Conservation (phyloP, 768 basidiomycete species). For the Auricularia heimuer region DNA sequence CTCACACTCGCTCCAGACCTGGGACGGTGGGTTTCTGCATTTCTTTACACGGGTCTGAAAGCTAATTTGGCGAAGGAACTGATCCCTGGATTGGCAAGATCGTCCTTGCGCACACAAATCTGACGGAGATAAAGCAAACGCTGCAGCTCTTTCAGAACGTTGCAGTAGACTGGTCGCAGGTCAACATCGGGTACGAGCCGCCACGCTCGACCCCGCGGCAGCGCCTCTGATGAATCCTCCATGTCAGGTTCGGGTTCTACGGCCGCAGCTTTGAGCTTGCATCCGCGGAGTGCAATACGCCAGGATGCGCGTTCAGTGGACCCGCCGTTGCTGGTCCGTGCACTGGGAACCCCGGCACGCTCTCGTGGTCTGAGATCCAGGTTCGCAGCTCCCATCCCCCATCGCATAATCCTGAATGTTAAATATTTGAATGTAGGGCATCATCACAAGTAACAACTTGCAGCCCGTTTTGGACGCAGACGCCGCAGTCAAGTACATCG, state of each 20-base stretch:
- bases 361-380: constrained; percentile 6
- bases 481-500: constrained; percentile 1
- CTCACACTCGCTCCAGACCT: too few relatives aligned
- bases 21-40: too few relatives aligned
- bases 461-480: constrained; percentile 1
- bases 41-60: too few relatives aligned
- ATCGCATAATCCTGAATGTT: too few relatives aligned
- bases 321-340: neutral
- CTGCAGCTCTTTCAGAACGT: constrained; percentile 6
- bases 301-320: neutral
- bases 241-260: constrained; percentile 5
- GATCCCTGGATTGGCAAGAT: constrained; percentile 3
- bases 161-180: neutral
- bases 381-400: too few relatives aligned
- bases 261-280: constrained; percentile 2
- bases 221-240: neutral
- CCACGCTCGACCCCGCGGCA: too few relatives aligned
- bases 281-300: neutral
- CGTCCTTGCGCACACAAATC: constrained; percentile 3
- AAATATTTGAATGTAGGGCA: too few relatives aligned
- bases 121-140: constrained; percentile 2
- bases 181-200: too few relatives aligned
- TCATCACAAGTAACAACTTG: neutral
- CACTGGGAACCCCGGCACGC: constrained; percentile 3
- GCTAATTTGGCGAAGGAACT: constrained; percentile 1